Base-by-base conservation (phyloP, 306 rosid genomes). In the Albizia julibrissin region DNA sequence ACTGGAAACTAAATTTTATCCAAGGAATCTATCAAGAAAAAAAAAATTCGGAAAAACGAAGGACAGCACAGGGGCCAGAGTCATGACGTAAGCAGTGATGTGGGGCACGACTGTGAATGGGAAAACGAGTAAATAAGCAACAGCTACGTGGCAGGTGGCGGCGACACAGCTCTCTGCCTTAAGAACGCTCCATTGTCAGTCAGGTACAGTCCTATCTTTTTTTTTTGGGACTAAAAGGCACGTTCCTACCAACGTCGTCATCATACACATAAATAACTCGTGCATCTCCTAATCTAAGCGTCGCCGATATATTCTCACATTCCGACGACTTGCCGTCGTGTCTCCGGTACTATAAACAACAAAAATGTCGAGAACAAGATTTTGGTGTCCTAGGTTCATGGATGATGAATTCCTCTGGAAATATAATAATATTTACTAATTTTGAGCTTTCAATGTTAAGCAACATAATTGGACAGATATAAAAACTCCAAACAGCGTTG, bases 111-210 rank as follows among this genome's bases (percentile, higher is more conserved):
- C 22, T 43, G 39, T 42, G 42, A 62, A 61, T 71, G 68, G 37
- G 70, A 24, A 26, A 9, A 33, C 54, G 50, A 72, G 47, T n/a
- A 52, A n/a, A 37, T 7, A 6, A 13, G 34, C 52, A 24, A 69
- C 26, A 37, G 77, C 54, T 77, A 84, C 78, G 59, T 83, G 78
- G 80, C 85, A 76, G 37, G 80, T 66, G 87, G 85, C 87, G 80
- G 77, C 83, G 43, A 66, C 24, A 11, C 72, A 19, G 8, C 29
- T 71, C 39, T 24, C 58, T 24, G n/a, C 56, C 58, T 6, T 7
- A 6, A 43, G 12, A 43, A 71, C 37, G 56, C 50, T 66, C 54
- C 58, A 26, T 18, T 13, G 3, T 14, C 56, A 40, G 10, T 26
- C 58, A 22, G 49, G 56, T 26, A 43, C 58, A 39, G 18, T 43